Percentiles rank a stretch among this genome's conserved stretches.
phyloP scores from a whole-genome alignment of 192 early-diverging fungal genomes.

The Spizellomyces punctatus region DNA sequence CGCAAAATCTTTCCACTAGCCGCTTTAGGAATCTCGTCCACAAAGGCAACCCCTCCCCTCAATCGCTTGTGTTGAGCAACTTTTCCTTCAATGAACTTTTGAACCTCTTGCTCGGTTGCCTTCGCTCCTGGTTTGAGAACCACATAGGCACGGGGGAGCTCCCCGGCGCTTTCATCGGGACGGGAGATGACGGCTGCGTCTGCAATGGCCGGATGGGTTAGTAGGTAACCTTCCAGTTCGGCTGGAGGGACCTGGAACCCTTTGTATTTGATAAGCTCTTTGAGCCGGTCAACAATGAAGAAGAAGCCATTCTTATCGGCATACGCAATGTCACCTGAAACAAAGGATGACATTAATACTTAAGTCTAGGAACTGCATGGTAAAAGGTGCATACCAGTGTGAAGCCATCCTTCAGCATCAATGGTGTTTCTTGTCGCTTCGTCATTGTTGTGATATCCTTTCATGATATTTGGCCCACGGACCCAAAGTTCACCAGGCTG shows the following conservation, averaged over 20 bases:
- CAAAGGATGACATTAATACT: not conserved
- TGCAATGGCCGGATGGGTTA: constrained; percentile 69
- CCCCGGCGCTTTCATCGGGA: constrained; percentile 48
- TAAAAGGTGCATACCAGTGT: constrained; percentile 25
- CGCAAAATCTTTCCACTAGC: constrained; percentile 85
- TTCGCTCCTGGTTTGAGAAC: constrained; percentile 54
- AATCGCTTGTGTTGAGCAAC: constrained; percentile 77
- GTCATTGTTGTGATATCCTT: constrained; percentile 81
- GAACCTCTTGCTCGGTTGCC: constrained; percentile 49
- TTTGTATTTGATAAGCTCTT: constrained; percentile 95
- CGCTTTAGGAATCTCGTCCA: constrained; percentile 74
- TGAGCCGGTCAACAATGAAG: constrained; percentile 76
- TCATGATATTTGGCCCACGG: constrained; percentile 88
- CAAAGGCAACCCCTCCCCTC: constrained; percentile 74
- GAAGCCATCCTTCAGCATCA: constrained; percentile 38
- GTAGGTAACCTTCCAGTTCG: constrained; percentile 78
- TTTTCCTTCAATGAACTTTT: constrained; percentile 60
- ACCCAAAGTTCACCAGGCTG: constrained; percentile 83
- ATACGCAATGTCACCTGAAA: constrained; percentile 68
- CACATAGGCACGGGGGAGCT: constrained; percentile 79
- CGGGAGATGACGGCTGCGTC: constrained; percentile 49
- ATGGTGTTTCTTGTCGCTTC: constrained; percentile 65
- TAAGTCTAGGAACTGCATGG: not conserved
- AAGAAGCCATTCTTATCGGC: constrained; percentile 67
- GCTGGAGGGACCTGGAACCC: constrained; percentile 83